These are phyloP conservation scores for Neurospora sp. DNA, from an alignment of 495 filamentous ascomycete genomes.

Conservation along the genomic window DNA sequence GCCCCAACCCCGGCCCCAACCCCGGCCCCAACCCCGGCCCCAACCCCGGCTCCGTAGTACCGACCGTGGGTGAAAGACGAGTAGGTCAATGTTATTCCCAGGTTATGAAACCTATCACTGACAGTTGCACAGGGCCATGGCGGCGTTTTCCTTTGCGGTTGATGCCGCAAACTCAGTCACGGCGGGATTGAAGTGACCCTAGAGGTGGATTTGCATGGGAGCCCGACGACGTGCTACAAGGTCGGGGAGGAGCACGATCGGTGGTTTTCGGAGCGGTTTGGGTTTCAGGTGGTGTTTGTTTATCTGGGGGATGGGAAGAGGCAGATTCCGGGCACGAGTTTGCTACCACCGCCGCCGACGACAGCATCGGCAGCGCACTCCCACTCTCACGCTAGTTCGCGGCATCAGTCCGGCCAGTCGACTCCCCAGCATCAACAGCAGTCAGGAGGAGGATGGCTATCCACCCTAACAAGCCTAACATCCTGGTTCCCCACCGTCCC, in stretches of 20 bases:
- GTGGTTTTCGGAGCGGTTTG: constrained; percentile 68
- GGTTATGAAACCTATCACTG: no score
- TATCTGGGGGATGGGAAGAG: constrained; percentile 58
- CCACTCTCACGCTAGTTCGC: neutral
- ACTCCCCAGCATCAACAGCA: constrained; percentile 8
- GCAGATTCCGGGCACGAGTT: constrained; percentile 49
- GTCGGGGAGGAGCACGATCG: constrained; percentile 55
- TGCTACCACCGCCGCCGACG: constrained; percentile 18
- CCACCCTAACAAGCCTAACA: constrained; percentile 20
- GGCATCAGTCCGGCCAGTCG: neutral
- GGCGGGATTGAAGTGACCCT: no score
- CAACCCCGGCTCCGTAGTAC: no score
- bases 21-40: no score
- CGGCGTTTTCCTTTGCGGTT: no score
- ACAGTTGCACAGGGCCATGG: no score
- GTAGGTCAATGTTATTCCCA: no score
- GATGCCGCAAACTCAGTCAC: no score
- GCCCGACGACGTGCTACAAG: constrained; percentile 51
- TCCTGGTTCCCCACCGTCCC: neutral
- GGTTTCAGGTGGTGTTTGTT: constrained; percentile 53
- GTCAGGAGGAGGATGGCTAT: constrained; percentile 30
- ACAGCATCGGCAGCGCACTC: neutral
- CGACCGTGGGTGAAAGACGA: no score
- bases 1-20: no score
- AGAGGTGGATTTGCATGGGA: constrained; percentile 53